Evolutionary conservation across 495 filamentous ascomycete species (phyloP).

Genomic region (Hypoxylon intermedium): DNA sequence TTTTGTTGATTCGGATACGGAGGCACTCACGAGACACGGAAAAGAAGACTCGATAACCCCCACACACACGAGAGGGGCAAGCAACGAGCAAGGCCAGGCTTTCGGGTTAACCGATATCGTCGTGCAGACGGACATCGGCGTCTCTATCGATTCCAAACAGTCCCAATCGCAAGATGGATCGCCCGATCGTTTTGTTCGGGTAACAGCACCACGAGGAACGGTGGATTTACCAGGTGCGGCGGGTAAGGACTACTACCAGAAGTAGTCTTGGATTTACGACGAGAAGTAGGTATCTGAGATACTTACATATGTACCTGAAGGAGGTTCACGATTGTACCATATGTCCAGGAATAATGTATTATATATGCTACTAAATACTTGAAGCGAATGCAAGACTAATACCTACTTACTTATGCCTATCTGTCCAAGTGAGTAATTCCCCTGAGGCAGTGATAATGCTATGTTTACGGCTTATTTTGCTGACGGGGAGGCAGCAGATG

Average conservation of each 20-base stretch:
- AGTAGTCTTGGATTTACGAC: background rate
- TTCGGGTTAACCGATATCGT: slow-evolving; percentile 30
- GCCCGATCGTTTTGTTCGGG: slow-evolving; percentile 27
- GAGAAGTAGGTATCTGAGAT: background rate
- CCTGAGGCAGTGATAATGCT: no score
- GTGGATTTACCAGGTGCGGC: slow-evolving; percentile 13
- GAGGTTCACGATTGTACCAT: background rate
- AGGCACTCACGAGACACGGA: slow-evolving; percentile 32
- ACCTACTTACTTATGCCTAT: no score
- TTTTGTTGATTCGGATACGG: slow-evolving; percentile 32
- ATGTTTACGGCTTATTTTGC: no score
- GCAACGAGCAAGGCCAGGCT: slow-evolving; percentile 14
- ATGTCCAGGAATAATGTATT: background rate
- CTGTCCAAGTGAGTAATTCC: no score
- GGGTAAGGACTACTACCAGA: slow-evolving; percentile 20
- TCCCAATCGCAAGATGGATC: slow-evolving; percentile 16
- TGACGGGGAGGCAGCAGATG: no score
- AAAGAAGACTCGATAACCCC: slow-evolving; percentile 12
- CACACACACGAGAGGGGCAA: slow-evolving; percentile 10
- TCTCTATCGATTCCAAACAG: slow-evolving; percentile 35
- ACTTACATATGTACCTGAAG: background rate
- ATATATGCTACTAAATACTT: no score
- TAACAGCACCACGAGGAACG: slow-evolving; percentile 30
- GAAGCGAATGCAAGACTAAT: no score
- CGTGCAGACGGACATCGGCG: slow-evolving; percentile 36